phyloP scores from a whole-genome alignment of 768 basidiomycete genomes.

The Suillus plorans region DNA sequence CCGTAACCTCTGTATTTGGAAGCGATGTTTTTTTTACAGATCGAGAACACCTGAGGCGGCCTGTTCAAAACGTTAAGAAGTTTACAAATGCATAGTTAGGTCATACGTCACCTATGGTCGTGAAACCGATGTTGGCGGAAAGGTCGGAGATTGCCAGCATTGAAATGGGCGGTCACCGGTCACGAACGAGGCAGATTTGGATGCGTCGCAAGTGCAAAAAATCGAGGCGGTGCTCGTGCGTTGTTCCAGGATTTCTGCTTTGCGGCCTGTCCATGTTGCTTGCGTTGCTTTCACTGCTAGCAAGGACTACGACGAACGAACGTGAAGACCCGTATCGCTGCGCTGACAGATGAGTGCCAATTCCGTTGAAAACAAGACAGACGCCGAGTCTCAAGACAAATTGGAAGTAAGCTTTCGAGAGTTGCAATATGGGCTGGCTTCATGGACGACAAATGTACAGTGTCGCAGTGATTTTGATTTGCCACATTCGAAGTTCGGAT shows the following conservation, averaged over 20 bases:
- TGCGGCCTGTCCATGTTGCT: background rate
- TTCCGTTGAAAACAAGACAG: background rate
- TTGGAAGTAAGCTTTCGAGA: background rate
- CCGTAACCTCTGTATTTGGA: conserved; percentile 46
- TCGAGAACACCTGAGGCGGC: background rate
- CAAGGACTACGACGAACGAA: background rate
- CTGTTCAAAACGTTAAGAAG: background rate
- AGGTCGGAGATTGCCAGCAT: background rate
- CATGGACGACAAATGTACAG: background rate
- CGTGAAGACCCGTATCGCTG: background rate
- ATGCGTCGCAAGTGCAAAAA: background rate
- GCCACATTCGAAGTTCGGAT: background rate
- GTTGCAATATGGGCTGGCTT: background rate
- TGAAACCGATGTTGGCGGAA: background rate
- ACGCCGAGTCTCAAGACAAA: background rate
- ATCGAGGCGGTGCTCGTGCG: background rate
- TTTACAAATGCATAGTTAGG: background rate
- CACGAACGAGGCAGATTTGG: background rate
- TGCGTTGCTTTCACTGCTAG: background rate
- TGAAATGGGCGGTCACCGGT: background rate
- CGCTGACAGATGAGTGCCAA: background rate
- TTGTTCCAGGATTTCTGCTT: background rate
- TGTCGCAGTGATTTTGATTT: background rate
- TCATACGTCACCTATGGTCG: background rate
- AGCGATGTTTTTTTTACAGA: background rate